Percentiles rank a stretch among this genome's conserved stretches.
Evolutionary conservation across 1,284 basidiomycete species (phyloP).

Genomic region (Athelia psychrophila): DNA sequence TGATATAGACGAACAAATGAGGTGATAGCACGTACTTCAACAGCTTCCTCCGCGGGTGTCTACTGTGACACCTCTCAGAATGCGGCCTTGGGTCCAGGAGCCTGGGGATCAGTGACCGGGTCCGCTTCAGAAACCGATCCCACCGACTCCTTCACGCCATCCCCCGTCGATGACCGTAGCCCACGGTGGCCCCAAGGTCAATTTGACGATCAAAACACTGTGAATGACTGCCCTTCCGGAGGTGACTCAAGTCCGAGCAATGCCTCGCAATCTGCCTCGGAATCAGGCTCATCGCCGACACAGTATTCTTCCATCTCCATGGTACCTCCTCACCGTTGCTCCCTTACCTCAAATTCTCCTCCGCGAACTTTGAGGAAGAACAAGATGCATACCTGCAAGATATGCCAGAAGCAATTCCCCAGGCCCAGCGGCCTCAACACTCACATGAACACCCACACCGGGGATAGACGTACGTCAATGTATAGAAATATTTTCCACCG

Average conservation of each 20-base stretch:
- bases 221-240: background rate
- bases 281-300: background rate
- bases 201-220: background rate
- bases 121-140: too few relatives aligned
- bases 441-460: conserved; percentile 67
- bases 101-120: too few relatives aligned
- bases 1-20: too few relatives aligned
- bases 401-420: conserved; percentile 59
- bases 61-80: too few relatives aligned
- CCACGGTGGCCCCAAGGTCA: too few relatives aligned
- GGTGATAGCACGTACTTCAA: too few relatives aligned
- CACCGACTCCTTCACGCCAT: too few relatives aligned
- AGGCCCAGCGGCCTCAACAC: conserved; percentile 61
- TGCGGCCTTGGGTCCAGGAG: too few relatives aligned
- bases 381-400: conserved; percentile 49
- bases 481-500: background rate
- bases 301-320: background rate
- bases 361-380: conserved; percentile 34
- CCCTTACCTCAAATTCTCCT: background rate
- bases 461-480: conserved; percentile 50
- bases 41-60: too few relatives aligned
- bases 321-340: background rate
- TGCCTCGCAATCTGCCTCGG: background rate
- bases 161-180: too few relatives aligned
- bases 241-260: background rate